Evolutionary conservation across 371 early-diverging fungal genomes (phyloP), one percentile per base, ranked within the genome.

Genomic region (Actinomucor elegans): DNA sequence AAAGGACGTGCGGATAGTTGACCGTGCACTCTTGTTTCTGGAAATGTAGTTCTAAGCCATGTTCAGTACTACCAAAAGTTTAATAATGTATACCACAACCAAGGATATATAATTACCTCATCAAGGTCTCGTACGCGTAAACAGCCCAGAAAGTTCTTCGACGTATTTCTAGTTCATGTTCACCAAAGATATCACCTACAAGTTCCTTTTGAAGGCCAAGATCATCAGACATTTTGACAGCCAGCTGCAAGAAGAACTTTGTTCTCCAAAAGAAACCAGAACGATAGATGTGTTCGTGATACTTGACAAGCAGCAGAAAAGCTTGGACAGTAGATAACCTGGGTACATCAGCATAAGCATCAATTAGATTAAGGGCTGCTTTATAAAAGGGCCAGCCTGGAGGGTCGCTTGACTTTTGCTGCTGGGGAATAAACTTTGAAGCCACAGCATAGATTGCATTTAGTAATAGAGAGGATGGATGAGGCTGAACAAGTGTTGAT

Each of bases 361-460:
- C 79, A 17, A 79, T 42, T 15, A 67, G 38, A 21, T 61, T 48
- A 4, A 69, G 40, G 0, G 78, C 73, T 8, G 52, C 21, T 38
- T 68, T 59, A 34, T 78, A 75, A 31, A 61, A 74, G n/a, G 52
- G 37, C 68, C 71, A 72, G 20, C 78, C 78, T 18, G 69, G 63
- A n/a, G 70, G 66, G 14, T 57, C 48, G 5, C 21, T 37, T 27
- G 35, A 79, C 70, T 52, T 80, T 78, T n/a, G 40, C 3, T 35
- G 37, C 3, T 34, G 36, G 14, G 31, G 40, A 2, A 23, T 12
- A 21, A 57, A 59, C 29, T 55, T 55, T n/a, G 80, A 67, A 0
- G 81, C 73, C 4, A 83, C 62, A 8, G 83, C 83, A 54, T 83
- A 81, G 27, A 85, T 66, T 7, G 81, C 67, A 56, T 81, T 74